phyloP scores from a whole-genome alignment of 805 yeast species.

The Saccharomycopsis sp. region DNA sequence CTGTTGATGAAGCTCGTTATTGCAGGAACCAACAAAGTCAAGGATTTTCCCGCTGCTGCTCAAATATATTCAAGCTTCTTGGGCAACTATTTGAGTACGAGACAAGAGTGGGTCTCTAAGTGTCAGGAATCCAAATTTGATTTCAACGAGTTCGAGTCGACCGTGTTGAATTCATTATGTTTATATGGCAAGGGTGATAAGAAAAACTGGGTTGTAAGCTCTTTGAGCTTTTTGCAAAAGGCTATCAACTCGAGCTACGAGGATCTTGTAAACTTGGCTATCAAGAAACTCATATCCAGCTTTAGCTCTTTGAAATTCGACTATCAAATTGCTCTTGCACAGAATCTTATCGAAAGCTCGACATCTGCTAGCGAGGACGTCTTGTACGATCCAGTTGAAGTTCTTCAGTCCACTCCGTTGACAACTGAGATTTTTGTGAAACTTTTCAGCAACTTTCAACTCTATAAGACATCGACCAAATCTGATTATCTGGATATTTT shows the following conservation, averaged over 20 bases:
- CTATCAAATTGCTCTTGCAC: constrained; percentile 49
- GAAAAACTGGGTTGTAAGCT: constrained; percentile 7
- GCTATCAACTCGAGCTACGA: constrained; percentile 43
- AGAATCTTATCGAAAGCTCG: constrained; percentile 50
- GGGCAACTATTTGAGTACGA: constrained; percentile 38
- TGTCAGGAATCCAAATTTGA: constrained; percentile 45
- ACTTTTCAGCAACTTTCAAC: constrained; percentile 52
- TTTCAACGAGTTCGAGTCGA: constrained; percentile 48
- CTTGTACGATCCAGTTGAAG: constrained; percentile 46
- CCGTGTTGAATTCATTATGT: constrained; percentile 53
- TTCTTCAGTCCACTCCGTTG: constrained; percentile 49
- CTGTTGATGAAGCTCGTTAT: constrained; percentile 38
- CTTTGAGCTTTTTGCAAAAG: constrained; percentile 48
- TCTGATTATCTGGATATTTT: constrained; percentile 7
- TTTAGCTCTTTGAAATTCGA: constrained; percentile 54
- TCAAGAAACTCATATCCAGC: constrained; percentile 44
- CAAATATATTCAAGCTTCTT: constrained; percentile 41
- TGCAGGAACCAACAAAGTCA: constrained; percentile 33
- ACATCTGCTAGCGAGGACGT: constrained; percentile 34
- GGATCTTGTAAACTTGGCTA: constrained; percentile 41
- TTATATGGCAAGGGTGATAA: constrained; percentile 35
- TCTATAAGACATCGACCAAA: constrained; percentile 34
- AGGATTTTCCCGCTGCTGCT: constrained; percentile 40
- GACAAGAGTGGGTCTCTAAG: constrained; percentile 37
- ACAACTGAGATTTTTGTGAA: constrained; percentile 50